Evolutionary conservation across 1,284 basidiomycete genomes (phyloP).

Genomic region (Rhodotorula glutinis): DNA sequence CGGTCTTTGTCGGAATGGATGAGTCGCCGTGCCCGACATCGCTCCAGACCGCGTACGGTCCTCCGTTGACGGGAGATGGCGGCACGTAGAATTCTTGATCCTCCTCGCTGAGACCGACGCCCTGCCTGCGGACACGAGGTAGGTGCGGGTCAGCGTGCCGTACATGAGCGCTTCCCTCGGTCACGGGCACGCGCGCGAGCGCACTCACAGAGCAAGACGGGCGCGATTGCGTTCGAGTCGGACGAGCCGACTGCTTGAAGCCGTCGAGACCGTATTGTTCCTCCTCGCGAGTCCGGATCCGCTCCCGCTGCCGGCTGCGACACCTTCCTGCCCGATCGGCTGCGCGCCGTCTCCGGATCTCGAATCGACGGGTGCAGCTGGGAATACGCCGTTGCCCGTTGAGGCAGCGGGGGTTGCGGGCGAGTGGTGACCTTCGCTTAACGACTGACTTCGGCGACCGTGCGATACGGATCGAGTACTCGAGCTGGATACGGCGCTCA

Average conservation of each 20-base stretch:
- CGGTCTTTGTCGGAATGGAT: background rate
- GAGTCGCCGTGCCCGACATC: slow-evolving; percentile 25
- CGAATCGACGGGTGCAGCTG: background rate
- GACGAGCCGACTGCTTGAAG: slow-evolving; percentile 19
- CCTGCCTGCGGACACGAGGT: slow-evolving; percentile 18
- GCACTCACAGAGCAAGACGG: slow-evolving; percentile 31
- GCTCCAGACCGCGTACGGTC: slow-evolving; percentile 21
- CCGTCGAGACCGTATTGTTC: slow-evolving; percentile 36
- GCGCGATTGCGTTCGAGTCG: slow-evolving; percentile 33
- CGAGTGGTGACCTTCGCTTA: slow-evolving; percentile 1
- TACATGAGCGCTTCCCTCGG: background rate
- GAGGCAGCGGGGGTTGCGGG: background rate
- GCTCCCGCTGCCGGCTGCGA: background rate
- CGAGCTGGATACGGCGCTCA: background rate
- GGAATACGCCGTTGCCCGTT: background rate
- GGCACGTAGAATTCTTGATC: slow-evolving; percentile 40
- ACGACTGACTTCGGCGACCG: background rate
- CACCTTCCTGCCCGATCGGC: background rate
- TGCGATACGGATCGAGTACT: background rate
- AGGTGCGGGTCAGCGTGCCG: no score
- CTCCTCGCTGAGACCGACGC: slow-evolving; percentile 32
- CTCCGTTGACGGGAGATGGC: slow-evolving; percentile 21
- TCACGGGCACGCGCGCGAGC: no score
- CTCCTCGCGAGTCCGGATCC: slow-evolving; percentile 19
- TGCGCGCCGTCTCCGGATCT: background rate